Evolutionary conservation across 495 filamentous ascomycete species (phyloP).

Genomic region (Penicillium silybi): DNA sequence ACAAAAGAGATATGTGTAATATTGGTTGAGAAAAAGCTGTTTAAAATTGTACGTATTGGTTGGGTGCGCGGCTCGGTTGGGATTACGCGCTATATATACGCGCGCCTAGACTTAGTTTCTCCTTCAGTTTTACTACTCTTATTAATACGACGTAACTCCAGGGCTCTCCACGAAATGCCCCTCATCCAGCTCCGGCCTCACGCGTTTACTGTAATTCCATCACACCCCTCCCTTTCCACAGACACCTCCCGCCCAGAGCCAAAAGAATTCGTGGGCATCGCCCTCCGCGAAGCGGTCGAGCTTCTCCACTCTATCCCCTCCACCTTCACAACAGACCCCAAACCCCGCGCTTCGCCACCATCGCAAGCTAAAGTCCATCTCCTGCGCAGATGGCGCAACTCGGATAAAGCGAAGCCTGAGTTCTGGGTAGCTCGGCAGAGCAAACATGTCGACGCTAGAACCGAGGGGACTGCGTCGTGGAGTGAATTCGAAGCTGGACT

Average conservation of each 20-base stretch:
- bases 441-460: slow-evolving; percentile 51
- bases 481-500: slow-evolving; percentile 60
- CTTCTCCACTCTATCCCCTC: slow-evolving; percentile 47
- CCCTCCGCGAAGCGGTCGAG: slow-evolving; percentile 53
- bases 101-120: too few relatives aligned
- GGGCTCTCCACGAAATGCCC: slow-evolving; percentile 17
- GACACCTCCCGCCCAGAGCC: slow-evolving; percentile 13
- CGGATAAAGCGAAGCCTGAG: slow-evolving; percentile 40
- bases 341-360: slow-evolving; percentile 40
- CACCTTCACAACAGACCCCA: slow-evolving; percentile 22
- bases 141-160: too few relatives aligned
- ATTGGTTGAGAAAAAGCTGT: too few relatives aligned
- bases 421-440: slow-evolving; percentile 67
- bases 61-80: too few relatives aligned
- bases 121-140: neutral
- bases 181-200: slow-evolving; percentile 26
- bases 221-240: slow-evolving; percentile 25
- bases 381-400: slow-evolving; percentile 14
- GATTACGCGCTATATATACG: too few relatives aligned
- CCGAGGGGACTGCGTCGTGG: slow-evolving; percentile 59
- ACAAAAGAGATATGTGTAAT: too few relatives aligned
- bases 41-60: too few relatives aligned
- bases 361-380: slow-evolving; percentile 20
- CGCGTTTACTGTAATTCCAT: slow-evolving; percentile 28
- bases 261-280: slow-evolving; percentile 20